Evolutionary conservation across 345 rosid species (phyloP).

Genomic region (Euphorbia peplus): DNA sequence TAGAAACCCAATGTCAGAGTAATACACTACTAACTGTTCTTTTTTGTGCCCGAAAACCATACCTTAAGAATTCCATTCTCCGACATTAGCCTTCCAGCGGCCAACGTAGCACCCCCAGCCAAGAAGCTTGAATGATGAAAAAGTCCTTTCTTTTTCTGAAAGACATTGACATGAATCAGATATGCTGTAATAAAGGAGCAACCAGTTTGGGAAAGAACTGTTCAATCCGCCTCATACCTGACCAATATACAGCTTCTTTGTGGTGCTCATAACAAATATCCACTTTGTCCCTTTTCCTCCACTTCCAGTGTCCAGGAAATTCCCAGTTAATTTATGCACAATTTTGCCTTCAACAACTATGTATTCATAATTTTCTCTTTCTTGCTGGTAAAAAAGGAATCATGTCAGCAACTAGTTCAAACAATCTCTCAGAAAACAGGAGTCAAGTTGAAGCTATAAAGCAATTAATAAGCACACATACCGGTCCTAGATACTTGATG

Average conservation of each 20-base stretch:
- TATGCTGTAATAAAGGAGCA: not conserved
- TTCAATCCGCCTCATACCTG: conserved; percentile 39
- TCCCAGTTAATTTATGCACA: conserved; percentile 53
- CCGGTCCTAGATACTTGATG: conserved; percentile 91
- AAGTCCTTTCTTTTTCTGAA: conserved; percentile 86
- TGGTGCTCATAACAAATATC: conserved; percentile 90
- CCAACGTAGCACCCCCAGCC: conserved; percentile 92
- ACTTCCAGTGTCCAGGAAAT: conserved; percentile 48
- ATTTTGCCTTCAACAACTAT: conserved; percentile 56
- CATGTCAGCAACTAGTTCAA: conserved; percentile 10
- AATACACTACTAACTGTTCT: not conserved
- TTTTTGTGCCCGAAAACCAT: conserved; percentile 6
- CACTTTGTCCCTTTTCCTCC: conserved; percentile 52
- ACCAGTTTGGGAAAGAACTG: not conserved
- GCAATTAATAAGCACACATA: conserved; percentile 30
- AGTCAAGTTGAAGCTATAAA: not conserved
- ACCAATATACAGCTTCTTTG: conserved; percentile 68
- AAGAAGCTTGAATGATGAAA: conserved; percentile 96
- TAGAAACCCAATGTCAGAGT: too few species aligned
- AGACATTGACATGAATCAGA: not conserved
- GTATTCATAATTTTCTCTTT: conserved; percentile 77
- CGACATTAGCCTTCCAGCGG: conserved; percentile 76
- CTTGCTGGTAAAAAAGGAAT: conserved; percentile 54
- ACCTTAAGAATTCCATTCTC: conserved; percentile 79
- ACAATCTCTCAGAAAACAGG: not conserved